Base-by-base conservation (phyloP, 371 early-diverging fungal genomes). In the Haplosporangium sp. region DNA sequence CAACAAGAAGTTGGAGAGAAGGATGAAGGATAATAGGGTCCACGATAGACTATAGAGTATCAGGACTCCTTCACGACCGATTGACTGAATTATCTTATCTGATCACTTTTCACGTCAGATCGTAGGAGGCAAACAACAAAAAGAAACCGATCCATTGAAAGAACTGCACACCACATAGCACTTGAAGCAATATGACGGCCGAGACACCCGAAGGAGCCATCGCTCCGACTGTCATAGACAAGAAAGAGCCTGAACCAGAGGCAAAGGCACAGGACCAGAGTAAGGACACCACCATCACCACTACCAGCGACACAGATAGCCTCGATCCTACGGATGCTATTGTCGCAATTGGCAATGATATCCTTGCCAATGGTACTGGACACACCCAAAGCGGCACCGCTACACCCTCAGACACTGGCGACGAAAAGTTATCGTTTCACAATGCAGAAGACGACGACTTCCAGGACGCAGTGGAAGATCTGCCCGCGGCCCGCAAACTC, bases 281-380 rank as follows among this genome's bases (percentile, higher is more conserved):
- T 20, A 41, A 38, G 11, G 4, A n/a, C 23, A 36, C 52, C 16
- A 8, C 23, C 43, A 36, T 18, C 20, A 36, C 43, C 20, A 55
- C 21, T n/a, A 55, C 42, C 43, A 67, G 43, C 55, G 43, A n/a
- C 7, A 64, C 40, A 23, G 69, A 74, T 18, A 55, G 46, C 41
- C 56, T 76, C 16, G 48, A 53, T 3, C 67, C 73, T 0, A 56
- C 67, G 0, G 70, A 75, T 36, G 76, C 69, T 16, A 79, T 79
- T 57, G 68, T 67, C 40, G 72, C 79, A 10, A 77, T 77, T 51
- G 68, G 79, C n/a, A 77, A 77, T 41, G 72, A 77, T 54, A 58
- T 72, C 12, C 72, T 77, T 38, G 36, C 53, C 46, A 61, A 77
- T 16, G 72, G 77, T 9, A 48, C 62, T 4, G 45, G 55, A 23